Conservation (phyloP, 208 protist species). For the Trypanosoma cruzi region DNA sequence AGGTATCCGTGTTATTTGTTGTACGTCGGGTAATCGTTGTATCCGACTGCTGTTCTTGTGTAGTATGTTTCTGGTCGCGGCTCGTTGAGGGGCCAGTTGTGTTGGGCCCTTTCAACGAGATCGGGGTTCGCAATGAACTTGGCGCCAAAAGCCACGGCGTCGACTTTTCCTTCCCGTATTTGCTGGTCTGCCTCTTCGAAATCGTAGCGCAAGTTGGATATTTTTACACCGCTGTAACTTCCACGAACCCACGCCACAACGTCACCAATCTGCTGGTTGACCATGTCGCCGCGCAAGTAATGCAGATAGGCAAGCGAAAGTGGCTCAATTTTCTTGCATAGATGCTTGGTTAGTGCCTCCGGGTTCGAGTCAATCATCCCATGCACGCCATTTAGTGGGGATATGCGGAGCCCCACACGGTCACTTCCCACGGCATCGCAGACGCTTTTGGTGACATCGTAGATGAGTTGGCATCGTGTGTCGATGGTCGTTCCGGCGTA, state of each 20-base stretch:
- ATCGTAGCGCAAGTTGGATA: slow-evolving; percentile 48
- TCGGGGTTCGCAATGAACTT: slow-evolving; percentile 75
- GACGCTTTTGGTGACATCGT: slow-evolving; percentile 78
- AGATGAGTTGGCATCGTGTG: slow-evolving; percentile 68
- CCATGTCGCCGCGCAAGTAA: slow-evolving; percentile 39
- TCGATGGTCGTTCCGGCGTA: slow-evolving; percentile 86
- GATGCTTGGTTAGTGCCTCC: slow-evolving; percentile 43
- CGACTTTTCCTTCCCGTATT: slow-evolving; percentile 39
- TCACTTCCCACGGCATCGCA: slow-evolving; percentile 37
- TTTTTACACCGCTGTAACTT: slow-evolving; percentile 45
- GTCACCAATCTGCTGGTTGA: slow-evolving; percentile 13
- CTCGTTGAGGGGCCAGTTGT: slow-evolving; percentile 38
- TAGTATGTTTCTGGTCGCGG: slow-evolving; percentile 37
- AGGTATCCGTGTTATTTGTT: background rate
- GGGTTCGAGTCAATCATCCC: slow-evolving; percentile 39
- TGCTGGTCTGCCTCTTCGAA: slow-evolving; percentile 38
- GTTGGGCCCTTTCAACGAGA: slow-evolving; percentile 42
- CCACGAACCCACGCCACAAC: slow-evolving; percentile 49
- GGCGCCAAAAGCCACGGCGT: slow-evolving; percentile 58
- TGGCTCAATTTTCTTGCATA: slow-evolving; percentile 53
- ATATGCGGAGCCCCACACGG: slow-evolving; percentile 60
- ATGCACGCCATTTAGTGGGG: slow-evolving; percentile 55
- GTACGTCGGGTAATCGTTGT: slow-evolving; percentile 47
- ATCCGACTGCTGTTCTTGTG: slow-evolving; percentile 32
- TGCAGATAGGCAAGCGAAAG: slow-evolving; percentile 52